Evolutionary conservation across 2,329 filamentous ascomycete genomes (phyloP), one percentile per base, ranked within the genome.

Genomic region (Penicillium sp.): DNA sequence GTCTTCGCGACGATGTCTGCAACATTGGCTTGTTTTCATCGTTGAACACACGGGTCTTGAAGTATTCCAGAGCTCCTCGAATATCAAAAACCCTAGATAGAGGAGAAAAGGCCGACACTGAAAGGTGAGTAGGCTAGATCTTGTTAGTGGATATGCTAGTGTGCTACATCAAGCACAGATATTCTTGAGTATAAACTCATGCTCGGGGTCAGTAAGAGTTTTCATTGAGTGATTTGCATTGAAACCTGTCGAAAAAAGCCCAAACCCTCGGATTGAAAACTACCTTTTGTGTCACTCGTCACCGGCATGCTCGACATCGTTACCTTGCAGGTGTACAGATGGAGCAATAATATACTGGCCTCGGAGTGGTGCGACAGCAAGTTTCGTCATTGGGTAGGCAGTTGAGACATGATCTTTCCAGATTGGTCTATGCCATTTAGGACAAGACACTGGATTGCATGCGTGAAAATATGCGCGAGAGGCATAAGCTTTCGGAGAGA

Each of bases 1-100:
- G 15, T 18, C 36, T 39, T 39, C 18, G 18, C 36, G 47, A 67
- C 72, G 73, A 72, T 76, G 72, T 63, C 73, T 74, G 57, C 72
- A 73, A 73, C 65, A 76, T 75, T 76, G 74, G 73, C 73, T 75
- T 75, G 68, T 71, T 55, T 62, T 75, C 73, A 68, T 75, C 73
- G 75, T 60, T 43, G 71, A 71, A 68, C 68, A 46, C 39, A 42
- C 6, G 18, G 18, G 9, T 39, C 36, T 9, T 10, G 5, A 21
- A 18, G 16, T 21, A 13, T 21, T 10, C 3, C 1, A 21, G 18
- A 9, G 10, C 6, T 9, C 7, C 2, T 18, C 6, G 4, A 39
- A 39, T 39, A 18, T 21, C 16, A 38, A 38, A 29, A 29, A 10
- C 16, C 34, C 34, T 16, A 38, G 8, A 5, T 16, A 6, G 9